Evolutionary conservation across 164 flowering plant species (phyloP), one percentile per base, ranked within the genome.

Genomic region (Nymphaea thermarum): DNA sequence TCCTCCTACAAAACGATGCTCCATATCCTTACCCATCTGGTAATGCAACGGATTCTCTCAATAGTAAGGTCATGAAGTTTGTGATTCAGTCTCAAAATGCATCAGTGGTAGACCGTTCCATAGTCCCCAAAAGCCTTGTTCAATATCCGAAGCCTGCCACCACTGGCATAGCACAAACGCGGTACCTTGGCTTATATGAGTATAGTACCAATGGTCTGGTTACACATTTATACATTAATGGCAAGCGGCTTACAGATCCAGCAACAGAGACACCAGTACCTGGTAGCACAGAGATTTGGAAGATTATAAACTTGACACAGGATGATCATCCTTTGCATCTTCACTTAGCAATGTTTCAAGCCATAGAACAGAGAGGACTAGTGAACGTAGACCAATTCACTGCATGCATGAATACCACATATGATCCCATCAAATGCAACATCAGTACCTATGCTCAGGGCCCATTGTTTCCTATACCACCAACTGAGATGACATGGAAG

Each of bases 1-100:
- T 51, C 57, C 81, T 74, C 8, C 69, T 51, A 15, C 8, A 51
- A 15, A 51, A 51, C 57, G 57, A 51, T 51, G 57, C 57, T 3
- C 3, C 14, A 8, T 51, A 51, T 15, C 57, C 57, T 8, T 51
- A 51, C 14, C 57, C 14, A 4, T 51, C 57, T 15, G 14, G 57
- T 8, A 51, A 2, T 8, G 57, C 14, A 51, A 3, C 8, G 57
- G 57, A 51, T 15, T 51, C 57, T 8, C 12, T 3, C 8, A 51
- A 10, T 15, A 15, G 57, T 8, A 51, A 51, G 8, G 57, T 51
- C 57, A 51, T 51, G 57, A 51, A 51, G 57, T 51, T 5, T 51
- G 57, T 51, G 57, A 51, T 51, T 15, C 14, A 51, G 57, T 15
- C 57, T 15, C 4, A 15, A 15, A 51, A 51, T 10, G 12, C 57